Conservation (phyloP, 192 early-diverging fungal species). For the Borealophlyctis nickersoniae region DNA sequence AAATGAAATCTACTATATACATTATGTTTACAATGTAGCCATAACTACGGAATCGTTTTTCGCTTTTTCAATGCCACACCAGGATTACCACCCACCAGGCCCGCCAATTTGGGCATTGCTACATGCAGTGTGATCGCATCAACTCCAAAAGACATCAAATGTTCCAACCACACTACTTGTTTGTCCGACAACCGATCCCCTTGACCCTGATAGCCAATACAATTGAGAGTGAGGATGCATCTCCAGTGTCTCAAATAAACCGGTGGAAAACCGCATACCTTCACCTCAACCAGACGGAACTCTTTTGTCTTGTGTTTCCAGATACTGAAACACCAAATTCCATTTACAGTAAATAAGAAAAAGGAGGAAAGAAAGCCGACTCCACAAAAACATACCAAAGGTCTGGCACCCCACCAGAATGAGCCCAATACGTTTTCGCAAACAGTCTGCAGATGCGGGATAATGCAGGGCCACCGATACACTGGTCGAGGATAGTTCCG, state of each 20-base stretch:
- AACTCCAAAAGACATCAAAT: conserved; percentile 18
- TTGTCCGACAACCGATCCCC: conserved; percentile 35
- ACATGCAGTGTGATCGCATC: conserved; percentile 34
- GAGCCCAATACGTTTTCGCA: conserved; percentile 36
- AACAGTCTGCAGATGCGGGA: conserved; percentile 30
- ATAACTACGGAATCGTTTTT: too few species aligned
- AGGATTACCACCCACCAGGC: too few species aligned
- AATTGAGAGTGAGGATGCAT: too few species aligned
- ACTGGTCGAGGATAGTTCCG: background rate
- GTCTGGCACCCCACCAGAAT: conserved; percentile 42
- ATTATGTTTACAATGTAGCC: too few species aligned
- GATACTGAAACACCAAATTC: too few species aligned
- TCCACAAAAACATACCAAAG: conserved; percentile 14
- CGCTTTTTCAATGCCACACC: too few species aligned
- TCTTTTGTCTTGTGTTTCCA: conserved; percentile 30
- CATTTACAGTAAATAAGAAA: too few species aligned
- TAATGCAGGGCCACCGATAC: conserved; percentile 31
- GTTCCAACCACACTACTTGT: conserved; percentile 42
- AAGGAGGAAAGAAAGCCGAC: too few species aligned
- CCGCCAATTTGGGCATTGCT: background rate
- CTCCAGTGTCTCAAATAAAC: too few species aligned
- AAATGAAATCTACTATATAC: too few species aligned
- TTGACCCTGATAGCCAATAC: conserved; percentile 15
- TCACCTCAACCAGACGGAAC: conserved; percentile 42
- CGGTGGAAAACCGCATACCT: too few species aligned